Conservation (phyloP, 352 stramenopile species). For the Phytopythium kandeliae region DNA sequence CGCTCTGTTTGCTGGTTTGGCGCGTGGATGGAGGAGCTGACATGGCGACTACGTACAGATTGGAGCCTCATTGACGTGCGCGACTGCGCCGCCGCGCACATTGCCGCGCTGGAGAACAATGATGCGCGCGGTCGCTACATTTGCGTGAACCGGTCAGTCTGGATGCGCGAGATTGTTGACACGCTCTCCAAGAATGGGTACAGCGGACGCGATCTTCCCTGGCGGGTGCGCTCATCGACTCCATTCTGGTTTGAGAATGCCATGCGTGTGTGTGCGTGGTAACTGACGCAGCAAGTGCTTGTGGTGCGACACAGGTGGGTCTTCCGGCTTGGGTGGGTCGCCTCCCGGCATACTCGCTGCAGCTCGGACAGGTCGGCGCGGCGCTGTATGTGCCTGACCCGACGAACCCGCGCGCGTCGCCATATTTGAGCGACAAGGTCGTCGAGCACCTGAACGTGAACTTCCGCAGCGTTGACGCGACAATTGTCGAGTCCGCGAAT, state of each 20-base stretch:
- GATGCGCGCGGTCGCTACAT: slow-evolving; percentile 83
- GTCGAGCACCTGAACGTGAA: slow-evolving; percentile 74
- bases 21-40: not conserved
- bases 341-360: slow-evolving; percentile 77
- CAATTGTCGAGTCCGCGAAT: slow-evolving; percentile 77
- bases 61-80: slow-evolving; percentile 86
- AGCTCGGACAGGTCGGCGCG: slow-evolving; percentile 80
- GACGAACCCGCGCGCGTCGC: slow-evolving; percentile 42
- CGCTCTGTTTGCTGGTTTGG: not conserved
- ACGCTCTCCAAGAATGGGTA: slow-evolving; percentile 80
- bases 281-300: not conserved
- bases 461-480: slow-evolving; percentile 54
- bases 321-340: slow-evolving; percentile 81
- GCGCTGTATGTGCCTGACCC: slow-evolving; percentile 67
- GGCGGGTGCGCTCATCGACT: slow-evolving; percentile 27
- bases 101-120: slow-evolving; percentile 78
- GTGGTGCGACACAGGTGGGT: slow-evolving; percentile 25
- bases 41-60: slow-evolving; percentile 21
- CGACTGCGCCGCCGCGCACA: slow-evolving; percentile 76
- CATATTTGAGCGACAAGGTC: slow-evolving; percentile 79
- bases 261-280: not conserved
- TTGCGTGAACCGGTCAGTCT: slow-evolving; percentile 79
- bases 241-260: not conserved
- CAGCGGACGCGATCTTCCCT: slow-evolving; percentile 82
- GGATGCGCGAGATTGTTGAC: slow-evolving; percentile 88